Evolutionary conservation across 2,329 filamentous ascomycete species (phyloP), one percentile per base, ranked within the genome.

Genomic region (Trichoderma citrinoviride): DNA sequence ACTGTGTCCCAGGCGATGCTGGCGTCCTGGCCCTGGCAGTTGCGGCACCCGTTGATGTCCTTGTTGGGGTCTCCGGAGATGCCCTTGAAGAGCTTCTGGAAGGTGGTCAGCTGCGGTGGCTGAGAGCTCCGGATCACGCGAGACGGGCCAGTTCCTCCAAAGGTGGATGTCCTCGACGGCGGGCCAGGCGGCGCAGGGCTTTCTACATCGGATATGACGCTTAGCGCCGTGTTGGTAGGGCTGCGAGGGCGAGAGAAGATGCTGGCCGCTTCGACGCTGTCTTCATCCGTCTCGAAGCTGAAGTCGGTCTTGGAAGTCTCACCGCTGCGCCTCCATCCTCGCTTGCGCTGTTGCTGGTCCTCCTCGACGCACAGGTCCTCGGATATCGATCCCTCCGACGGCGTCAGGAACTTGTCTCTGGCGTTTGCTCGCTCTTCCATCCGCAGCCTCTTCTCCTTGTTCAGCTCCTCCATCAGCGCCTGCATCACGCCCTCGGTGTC

Each of bases 1-100:
- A 87, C 86, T 4, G 87, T 87, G 70, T 89, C 82, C 87, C 87
- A 89, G 5, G 87, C 87, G 43, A 86, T 79, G 68, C 84, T 85
- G 14, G 83, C 79, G 60, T 85, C 83, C 69, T 83, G 81, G 14
- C 87, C 86, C 61, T 80, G 75, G 73, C 87, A 89, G 70, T 87
- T 88, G 40, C 74, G 70, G 69, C 86, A 88, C 71, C 73, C 73
- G 25, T 67, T 63, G n/a, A 65, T 72, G 41, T 73, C 70, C 40
- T 70, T 70, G 68, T 69, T 49, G 19, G 67, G 58, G 50, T 78
- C 77, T 14, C 78, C 77, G 1, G 82, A 71, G 5, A 78, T 76
- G n/a, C 77, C 77, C 69, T 76, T 77, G 66, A 80, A 76, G 6
- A 80, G 71, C 69, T 80, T 80, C 69, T 79, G 79, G 37, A 81